phyloP scores from a whole-genome alignment of 2,329 filamentous ascomycete species.

The Phyllosticta citrichinensis region DNA sequence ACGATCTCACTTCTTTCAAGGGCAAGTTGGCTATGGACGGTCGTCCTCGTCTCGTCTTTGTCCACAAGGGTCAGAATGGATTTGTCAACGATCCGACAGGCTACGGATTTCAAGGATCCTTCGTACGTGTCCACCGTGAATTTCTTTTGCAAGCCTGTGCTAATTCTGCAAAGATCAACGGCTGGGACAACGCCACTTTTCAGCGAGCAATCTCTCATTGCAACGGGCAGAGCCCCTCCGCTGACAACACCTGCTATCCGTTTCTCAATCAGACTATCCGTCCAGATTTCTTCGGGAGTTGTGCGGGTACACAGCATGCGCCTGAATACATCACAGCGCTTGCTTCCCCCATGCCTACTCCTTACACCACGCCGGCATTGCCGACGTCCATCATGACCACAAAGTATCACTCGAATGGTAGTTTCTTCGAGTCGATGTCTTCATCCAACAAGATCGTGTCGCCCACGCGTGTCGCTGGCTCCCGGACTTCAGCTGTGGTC shows the following conservation, averaged over 20 bases:
- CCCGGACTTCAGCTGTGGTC: neutral
- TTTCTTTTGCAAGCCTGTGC: neutral
- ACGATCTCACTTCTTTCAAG: conserved; percentile 18
- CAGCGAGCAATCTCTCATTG: neutral
- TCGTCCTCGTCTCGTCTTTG: neutral
- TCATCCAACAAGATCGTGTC: too few relatives aligned
- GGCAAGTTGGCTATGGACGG: neutral
- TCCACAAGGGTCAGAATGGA: neutral
- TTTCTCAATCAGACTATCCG: neutral
- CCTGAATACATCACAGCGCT: neutral
- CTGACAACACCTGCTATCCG: neutral
- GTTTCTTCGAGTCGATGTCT: too few relatives aligned
- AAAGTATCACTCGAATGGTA: neutral
- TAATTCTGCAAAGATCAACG: neutral
- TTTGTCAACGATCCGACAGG: neutral
- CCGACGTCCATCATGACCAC: neutral
- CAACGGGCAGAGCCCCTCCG: neutral
- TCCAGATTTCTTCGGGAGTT: neutral
- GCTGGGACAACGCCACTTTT: neutral
- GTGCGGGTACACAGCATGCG: neutral
- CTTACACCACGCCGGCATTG: neutral
- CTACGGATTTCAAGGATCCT: neutral
- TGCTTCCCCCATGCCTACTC: neutral
- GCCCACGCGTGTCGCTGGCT: too few relatives aligned
- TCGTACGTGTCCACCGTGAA: neutral